Percentiles rank a stretch among this genome's conserved stretches.
phyloP scores from a whole-genome alignment of 495 filamentous ascomycete genomes.

The Penicillium subrubescens region DNA sequence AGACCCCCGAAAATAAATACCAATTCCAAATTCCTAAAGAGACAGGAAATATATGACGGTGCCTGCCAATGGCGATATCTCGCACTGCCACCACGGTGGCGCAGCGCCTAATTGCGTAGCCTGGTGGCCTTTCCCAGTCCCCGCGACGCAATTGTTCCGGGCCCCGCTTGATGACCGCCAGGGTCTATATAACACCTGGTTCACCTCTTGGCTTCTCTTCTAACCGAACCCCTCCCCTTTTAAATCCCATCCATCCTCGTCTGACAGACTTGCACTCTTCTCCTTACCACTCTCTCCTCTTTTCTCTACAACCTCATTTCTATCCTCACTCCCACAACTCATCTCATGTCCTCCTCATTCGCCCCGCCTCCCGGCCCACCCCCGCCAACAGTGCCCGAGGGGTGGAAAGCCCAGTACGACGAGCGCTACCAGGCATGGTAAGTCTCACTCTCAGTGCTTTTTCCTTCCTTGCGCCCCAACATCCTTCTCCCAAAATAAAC shows the following conservation, averaged over 20 bases:
- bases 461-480: constrained; percentile 12
- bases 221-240: background rate
- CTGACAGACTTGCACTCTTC: background rate
- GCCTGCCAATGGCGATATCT: background rate
- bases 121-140: background rate
- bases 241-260: background rate
- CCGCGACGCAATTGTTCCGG: background rate
- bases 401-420: constrained; percentile 83
- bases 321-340: background rate
- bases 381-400: constrained; percentile 83
- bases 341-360: constrained; percentile 39
- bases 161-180: background rate
- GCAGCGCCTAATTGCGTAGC: constrained; percentile 7
- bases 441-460: constrained; percentile 20
- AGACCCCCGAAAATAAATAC: background rate
- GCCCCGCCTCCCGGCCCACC: constrained; percentile 76
- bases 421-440: constrained; percentile 78
- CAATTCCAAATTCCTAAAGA: background rate
- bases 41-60: background rate
- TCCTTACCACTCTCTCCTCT: background rate
- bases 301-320: background rate
- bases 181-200: background rate
- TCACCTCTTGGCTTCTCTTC: background rate
- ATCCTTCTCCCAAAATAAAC: background rate
- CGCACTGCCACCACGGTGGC: constrained; percentile 18